Base-by-base conservation (phyloP, 495 filamentous ascomycete species). In the Penicillium argentinense region DNA sequence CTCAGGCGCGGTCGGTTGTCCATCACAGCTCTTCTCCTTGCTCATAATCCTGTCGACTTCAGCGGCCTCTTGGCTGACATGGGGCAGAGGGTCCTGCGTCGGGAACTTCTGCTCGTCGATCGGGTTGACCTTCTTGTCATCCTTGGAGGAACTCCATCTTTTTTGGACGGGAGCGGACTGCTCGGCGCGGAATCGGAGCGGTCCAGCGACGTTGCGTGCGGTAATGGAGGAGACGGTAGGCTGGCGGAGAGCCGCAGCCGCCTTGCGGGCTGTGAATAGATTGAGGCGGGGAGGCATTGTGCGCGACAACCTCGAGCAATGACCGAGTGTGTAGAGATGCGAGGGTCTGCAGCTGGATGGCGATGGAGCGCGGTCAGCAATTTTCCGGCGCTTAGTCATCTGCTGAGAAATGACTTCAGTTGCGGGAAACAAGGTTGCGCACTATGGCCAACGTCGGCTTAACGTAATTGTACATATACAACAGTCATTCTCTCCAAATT, bases 61-160 rank as follows among this genome's bases (percentile, higher is more conserved):
- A 30, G 78, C 77, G 16, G 84, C 84, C 53, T 87, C 83, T 60
- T 87, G 79, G 50, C 76, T 84, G 21, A 84, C 78, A 66, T 80
- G 72, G 25, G 77, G 80, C 40, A 82, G 60, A n/a, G 66, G 68
- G 37, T 81, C 76, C 59, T 76, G 72, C 28, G 75, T 79, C 5
- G 82, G 72, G 22, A 74, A 74, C 32, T 61, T 66, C 38, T 66
- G 65, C 40, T 72, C 62, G 22, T 73, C 56, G 3, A 68, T 61
- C 29, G 42, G 46, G 13, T 63, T 43, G 28, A 67, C 67, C 57
- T 77, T 76, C 34, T 74, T 63, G 41, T 72, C 69, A 21, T 69
- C 60, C 19, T 48, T 49, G n/a, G 71, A 72, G 9, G 72, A 75
- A 38, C 64, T 72, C 62, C 62, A 66, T 59, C 70, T 51, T 40